Base-by-base conservation (phyloP, 2,329 filamentous ascomycete genomes). In the Cladosporium cucumerinum region DNA sequence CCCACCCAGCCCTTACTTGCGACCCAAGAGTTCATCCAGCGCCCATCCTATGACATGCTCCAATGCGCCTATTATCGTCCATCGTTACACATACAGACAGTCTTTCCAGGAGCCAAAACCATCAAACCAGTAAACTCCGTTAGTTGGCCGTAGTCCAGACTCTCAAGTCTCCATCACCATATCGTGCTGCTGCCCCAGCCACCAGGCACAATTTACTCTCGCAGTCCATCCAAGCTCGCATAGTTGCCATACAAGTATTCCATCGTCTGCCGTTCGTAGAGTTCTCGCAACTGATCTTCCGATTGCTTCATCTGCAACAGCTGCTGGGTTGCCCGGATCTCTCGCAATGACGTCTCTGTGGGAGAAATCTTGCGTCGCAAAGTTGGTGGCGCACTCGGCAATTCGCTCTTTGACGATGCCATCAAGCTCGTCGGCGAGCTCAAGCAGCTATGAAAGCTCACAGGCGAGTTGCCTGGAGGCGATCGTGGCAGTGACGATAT, bases 191-290 rank as follows among this genome's bases (percentile, higher is more conserved):
- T 21, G 18, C 36, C 28, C 58, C 58, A 52, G 43, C 46, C 43
- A 61, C 43, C 58, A 61, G 6, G 16, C 60, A 32, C 25, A 39
- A 36, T 21, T 46, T 30, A 64, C 55, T 57, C 62, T n/a, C n/a
- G 52, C 28, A 64, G 18, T 11, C 23, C 30, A 52, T 59, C 54
- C 55, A 64, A 49, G 12, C 63, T 46, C 7, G 49, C 63, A 48
- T 52, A 59, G 14, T 57, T 49, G 34, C 63, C 49, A 23, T 57
- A 34, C 48, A 65, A 34, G 25, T 65, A 65, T 46, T 60, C 63
- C 63, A 60, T 65, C 48, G 63, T 61, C 57, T 65, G 57, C 16
- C 57, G 52, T 58, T 65, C 63, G 23, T 65, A 65, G 5, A 65
- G 23, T 3, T 36, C 30, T 12, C 58, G 43, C 48, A 65, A n/a